Conservation (phyloP, 1,139 yeast genomes). For the Kurtzmaniella quercitrusa region DNA sequence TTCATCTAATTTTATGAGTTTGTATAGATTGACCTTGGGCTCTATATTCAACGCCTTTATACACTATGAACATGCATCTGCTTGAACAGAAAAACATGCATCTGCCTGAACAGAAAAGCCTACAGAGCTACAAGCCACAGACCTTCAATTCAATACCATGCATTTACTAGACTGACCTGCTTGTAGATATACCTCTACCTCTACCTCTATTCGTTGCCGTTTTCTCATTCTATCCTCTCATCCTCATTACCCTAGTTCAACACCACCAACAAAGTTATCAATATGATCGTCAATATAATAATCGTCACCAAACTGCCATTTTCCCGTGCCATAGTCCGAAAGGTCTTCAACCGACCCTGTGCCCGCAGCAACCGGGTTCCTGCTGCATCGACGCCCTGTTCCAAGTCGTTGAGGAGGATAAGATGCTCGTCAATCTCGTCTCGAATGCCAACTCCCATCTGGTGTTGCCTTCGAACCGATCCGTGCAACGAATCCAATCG, state of each 20-base stretch:
- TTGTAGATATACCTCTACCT: neutral
- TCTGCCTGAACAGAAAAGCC: no score
- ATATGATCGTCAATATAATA: conserved; percentile 53
- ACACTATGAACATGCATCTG: no score
- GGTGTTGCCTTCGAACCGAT: conserved; percentile 62
- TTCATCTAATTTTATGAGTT: no score
- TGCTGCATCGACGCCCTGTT: conserved; percentile 57
- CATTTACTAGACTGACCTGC: neutral
- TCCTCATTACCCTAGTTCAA: conserved; percentile 46
- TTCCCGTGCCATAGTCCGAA: conserved; percentile 56
- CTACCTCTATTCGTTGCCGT: neutral
- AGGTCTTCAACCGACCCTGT: conserved; percentile 46
- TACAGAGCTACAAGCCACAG: neutral
- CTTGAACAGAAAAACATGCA: no score
- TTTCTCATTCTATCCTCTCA: neutral
- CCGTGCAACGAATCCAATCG: conserved; percentile 54
- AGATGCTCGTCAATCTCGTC: conserved; percentile 67
- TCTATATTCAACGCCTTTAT: no score
- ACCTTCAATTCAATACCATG: neutral
- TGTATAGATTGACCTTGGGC: no score
- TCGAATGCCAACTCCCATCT: conserved; percentile 60
- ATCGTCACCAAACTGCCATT: conserved; percentile 74
- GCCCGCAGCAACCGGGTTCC: conserved; percentile 52
- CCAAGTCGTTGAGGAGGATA: conserved; percentile 67
- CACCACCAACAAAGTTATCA: conserved; percentile 55